Conservation (phyloP, 805 yeast genomes). For the Ogataea pignaliae region DNA sequence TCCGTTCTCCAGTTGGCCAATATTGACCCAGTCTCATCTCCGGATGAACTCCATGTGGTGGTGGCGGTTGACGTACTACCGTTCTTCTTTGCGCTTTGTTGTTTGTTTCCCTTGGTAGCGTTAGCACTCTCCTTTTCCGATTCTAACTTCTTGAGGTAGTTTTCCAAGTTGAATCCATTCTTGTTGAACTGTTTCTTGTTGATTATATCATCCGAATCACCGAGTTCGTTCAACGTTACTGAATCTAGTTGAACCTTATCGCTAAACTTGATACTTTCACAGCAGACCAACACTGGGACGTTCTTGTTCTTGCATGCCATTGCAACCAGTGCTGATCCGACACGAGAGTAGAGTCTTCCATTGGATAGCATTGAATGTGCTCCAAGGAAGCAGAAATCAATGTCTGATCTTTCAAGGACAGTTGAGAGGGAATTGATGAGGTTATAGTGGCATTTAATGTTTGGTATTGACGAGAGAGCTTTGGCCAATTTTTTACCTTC, state of each 20-base stretch:
- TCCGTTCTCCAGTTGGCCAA: slow-evolving; percentile 57
- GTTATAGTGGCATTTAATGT: slow-evolving; percentile 73
- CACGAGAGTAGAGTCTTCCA: slow-evolving; percentile 88
- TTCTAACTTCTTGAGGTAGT: slow-evolving; percentile 47
- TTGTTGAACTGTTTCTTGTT: slow-evolving; percentile 52
- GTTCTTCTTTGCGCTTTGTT: slow-evolving; percentile 23
- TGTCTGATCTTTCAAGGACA: slow-evolving; percentile 62
- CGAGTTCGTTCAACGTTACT: slow-evolving; percentile 90
- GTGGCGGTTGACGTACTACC: slow-evolving; percentile 9
- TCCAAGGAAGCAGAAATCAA: slow-evolving; percentile 88
- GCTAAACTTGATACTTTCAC: slow-evolving; percentile 90
- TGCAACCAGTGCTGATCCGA: slow-evolving; percentile 91
- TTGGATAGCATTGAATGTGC: slow-evolving; percentile 97
- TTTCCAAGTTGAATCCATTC: slow-evolving; percentile 61
- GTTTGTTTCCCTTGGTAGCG: slow-evolving; percentile 20
- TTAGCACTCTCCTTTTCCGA: slow-evolving; percentile 7
- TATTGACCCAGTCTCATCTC: slow-evolving; percentile 33
- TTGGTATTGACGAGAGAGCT: slow-evolving; percentile 49
- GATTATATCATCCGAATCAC: slow-evolving; percentile 71
- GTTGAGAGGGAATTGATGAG: slow-evolving; percentile 76
- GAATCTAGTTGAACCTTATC: slow-evolving; percentile 95
- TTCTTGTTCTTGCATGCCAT: slow-evolving; percentile 85
- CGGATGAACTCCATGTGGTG: not conserved
- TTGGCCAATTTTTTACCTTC: slow-evolving; percentile 83
- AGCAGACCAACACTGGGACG: slow-evolving; percentile 91